Percentiles rank a stretch among this genome's conserved stretches.
phyloP scores from a whole-genome alignment of 345 rosid genomes.

The Hevea brasiliensis region DNA sequence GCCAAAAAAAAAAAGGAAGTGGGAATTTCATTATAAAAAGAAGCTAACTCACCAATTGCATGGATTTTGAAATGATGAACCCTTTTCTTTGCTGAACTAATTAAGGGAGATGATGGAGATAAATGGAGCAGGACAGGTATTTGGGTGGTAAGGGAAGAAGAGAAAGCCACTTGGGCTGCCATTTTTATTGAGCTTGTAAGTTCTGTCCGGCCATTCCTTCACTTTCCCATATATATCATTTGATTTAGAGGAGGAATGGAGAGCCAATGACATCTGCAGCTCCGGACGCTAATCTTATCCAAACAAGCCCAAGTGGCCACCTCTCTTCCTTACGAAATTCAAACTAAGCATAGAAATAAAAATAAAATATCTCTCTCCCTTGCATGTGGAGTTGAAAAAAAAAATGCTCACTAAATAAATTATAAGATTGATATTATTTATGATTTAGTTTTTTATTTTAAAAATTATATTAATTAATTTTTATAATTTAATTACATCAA shows the following conservation, averaged over 20 bases:
- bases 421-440: too few relatives aligned
- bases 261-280: constrained; percentile 5
- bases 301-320: constrained; percentile 9
- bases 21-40: neutral
- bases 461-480: too few relatives aligned
- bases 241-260: constrained; percentile 16
- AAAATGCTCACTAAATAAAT: too few relatives aligned
- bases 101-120: constrained; percentile 23
- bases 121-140: constrained; percentile 25
- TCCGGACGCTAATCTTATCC: constrained; percentile 27
- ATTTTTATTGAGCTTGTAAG: constrained; percentile 28
- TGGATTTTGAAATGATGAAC: constrained; percentile 47
- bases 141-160: constrained; percentile 35
- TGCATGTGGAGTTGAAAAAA: neutral
- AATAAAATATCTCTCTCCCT: too few relatives aligned
- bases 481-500: too few relatives aligned
- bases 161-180: constrained; percentile 50
- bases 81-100: constrained; percentile 27
- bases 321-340: too few relatives aligned
- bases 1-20: neutral
- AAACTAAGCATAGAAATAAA: too few relatives aligned
- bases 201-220: neutral
- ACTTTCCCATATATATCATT: neutral
- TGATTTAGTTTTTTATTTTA: too few relatives aligned
- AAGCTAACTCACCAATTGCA: constrained; percentile 50